phyloP scores from a whole-genome alignment of 2,329 filamentous ascomycete genomes.

The Pyricularia grisea region DNA sequence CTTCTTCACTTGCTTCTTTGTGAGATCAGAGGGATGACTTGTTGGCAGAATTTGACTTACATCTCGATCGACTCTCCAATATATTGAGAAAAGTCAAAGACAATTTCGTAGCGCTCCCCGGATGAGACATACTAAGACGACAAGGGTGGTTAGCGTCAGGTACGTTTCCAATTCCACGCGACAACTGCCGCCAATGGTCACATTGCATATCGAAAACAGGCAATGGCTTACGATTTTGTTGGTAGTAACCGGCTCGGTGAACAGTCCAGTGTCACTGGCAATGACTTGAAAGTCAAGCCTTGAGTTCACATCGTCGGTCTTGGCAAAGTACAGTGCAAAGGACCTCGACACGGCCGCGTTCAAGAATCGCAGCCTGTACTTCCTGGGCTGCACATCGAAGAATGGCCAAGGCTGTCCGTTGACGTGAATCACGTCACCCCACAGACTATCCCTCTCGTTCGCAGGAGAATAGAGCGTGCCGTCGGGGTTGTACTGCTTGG shows the following conservation, averaged over 20 bases:
- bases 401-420: conserved; percentile 52
- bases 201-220: not conserved
- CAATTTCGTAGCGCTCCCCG: conserved; percentile 48
- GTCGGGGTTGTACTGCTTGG: conserved; percentile 41
- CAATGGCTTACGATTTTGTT: not conserved
- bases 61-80: conserved; percentile 36
- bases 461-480: conserved; percentile 37
- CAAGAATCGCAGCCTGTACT: conserved; percentile 47
- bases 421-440: conserved; percentile 48
- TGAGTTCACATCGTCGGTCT: conserved; percentile 17
- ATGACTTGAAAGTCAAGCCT: conserved; percentile 41
- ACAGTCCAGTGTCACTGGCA: conserved; percentile 42
- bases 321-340: conserved; percentile 36
- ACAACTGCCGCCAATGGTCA: too few relatives aligned
- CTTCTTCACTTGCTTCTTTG: not conserved
- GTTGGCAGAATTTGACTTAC: not conserved
- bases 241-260: conserved; percentile 29
- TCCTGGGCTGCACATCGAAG: conserved; percentile 47
- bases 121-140: conserved; percentile 30
- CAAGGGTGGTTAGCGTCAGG: not conserved
- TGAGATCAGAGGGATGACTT: not conserved
- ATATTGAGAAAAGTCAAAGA: conserved; percentile 43
- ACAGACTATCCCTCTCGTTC: conserved; percentile 35
- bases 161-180: not conserved
- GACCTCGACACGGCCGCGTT: conserved; percentile 37